Base-by-base conservation (phyloP, 148 eudicot species). In the Rhododendron ovatum region DNA sequence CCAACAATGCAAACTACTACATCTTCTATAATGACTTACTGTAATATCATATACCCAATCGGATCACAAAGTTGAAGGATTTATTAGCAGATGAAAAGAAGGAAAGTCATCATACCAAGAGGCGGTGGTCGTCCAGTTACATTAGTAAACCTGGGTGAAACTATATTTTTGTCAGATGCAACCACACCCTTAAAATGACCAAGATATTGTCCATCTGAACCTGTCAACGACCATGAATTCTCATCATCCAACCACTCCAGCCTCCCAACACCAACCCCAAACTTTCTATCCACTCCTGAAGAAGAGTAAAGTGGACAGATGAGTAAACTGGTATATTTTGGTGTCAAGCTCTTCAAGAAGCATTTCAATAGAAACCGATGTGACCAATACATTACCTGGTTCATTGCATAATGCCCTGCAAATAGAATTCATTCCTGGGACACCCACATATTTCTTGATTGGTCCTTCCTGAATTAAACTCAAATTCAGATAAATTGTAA, bases 351-450 rank as follows among this genome's bases (percentile, higher is more conserved):
- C 24, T 82, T 26, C 18, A 6, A 83, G 82, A 20, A 83, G 67
- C 37, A 28, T 65, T 81, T 43, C 33, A 35, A 81, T 85, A 50
- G 82, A 88, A 86, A 69, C 41, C 37, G 5, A 5, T 45, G 83
- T 87, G 85, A 69, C 30, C 51, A 11, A 9, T 57, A 84, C 26
- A 81, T 69, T 84, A 96, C 99, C 99, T 84, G 93, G 92, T 74
- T 95, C 98, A 13, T 86, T 61, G 90, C 95, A 92, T 85, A 95
- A 90, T 84, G 95, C 93, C 89, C 84, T 92, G 91, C 98, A 95
- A 85, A 97, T 91, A 63, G 98, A 94, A 90, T 95, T 97, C 99
- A 97, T 97, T 85, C 98, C 98, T 75, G 98, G 98, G 86, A 95
- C 85, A 48, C 98, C 99, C 47, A 97, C 96, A 87, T 90, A 97